A percentile compares a stretch with the other conserved stretches of the same genome.
These are phyloP conservation scores for Setaria viridis DNA, from an alignment of 202 grass and related monocot genomes.

Conservation along the genomic window DNA sequence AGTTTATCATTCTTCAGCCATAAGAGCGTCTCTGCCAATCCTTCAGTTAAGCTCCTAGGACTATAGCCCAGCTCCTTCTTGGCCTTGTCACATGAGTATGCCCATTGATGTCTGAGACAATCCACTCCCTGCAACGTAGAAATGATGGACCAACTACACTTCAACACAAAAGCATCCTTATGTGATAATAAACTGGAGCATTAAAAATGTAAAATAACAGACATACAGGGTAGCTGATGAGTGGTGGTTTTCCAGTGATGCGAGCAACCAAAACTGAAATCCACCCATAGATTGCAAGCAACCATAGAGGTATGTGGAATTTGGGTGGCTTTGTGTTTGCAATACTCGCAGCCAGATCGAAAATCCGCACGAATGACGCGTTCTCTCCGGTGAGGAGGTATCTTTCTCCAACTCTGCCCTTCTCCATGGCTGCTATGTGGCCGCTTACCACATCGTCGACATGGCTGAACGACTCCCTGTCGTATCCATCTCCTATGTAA, in stretches of 20 bases:
- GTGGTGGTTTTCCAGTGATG: conserved; percentile 83
- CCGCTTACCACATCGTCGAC: conserved; percentile 87
- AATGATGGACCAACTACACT: conserved; percentile 17
- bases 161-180: conserved; percentile 22
- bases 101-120: conserved; percentile 81
- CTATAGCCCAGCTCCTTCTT: conserved; percentile 71
- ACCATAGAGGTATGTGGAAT: conserved; percentile 73
- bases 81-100: conserved; percentile 86
- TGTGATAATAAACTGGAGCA: conserved; percentile 5
- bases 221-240: conserved; percentile 87
- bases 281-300: conserved; percentile 78
- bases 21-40: conserved; percentile 67
- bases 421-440: conserved; percentile 81
- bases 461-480: conserved; percentile 69
- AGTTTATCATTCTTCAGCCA: conserved; percentile 73
- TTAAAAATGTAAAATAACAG: background rate
- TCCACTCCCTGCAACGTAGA: conserved; percentile 62
- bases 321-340: conserved; percentile 67
- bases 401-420: conserved; percentile 80
- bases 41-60: conserved; percentile 75
- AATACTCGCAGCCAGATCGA: conserved; percentile 67
- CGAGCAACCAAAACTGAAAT: conserved; percentile 81
- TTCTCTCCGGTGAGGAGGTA: conserved; percentile 89
- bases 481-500: conserved; percentile 76
- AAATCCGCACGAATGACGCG: conserved; percentile 67